A percentile compares a stretch with the other conserved stretches of the same genome.
phyloP scores from a whole-genome alignment of 192 early-diverging fungal genomes.

The Entomortierella chlamydospora region DNA sequence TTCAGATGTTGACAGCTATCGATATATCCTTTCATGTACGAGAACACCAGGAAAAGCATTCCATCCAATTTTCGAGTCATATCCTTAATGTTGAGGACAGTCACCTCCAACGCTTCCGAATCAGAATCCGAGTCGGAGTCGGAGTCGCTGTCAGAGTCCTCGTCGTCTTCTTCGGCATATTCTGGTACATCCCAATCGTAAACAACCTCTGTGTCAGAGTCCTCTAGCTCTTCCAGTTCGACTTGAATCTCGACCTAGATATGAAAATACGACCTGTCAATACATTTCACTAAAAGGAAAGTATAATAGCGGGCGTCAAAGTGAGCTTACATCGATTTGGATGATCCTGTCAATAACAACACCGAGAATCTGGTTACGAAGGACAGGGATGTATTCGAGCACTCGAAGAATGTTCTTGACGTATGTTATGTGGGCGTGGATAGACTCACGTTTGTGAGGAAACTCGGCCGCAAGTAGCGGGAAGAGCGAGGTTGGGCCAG shows the following conservation, averaged over 20 bases:
- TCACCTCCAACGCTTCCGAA: conserved; percentile 53
- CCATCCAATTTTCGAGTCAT: conserved; percentile 80
- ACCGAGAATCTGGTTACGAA: conserved; percentile 77
- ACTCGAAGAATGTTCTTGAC: conserved; percentile 82
- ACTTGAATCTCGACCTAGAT: conserved; percentile 88
- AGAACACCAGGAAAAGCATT: conserved; percentile 74
- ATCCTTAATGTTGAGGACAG: conserved; percentile 60
- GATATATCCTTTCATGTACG: conserved; percentile 63
- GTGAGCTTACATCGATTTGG: conserved; percentile 86
- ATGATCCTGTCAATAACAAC: conserved; percentile 87
- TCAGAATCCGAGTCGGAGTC: conserved; percentile 62
- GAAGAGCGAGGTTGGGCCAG: conserved; percentile 72
- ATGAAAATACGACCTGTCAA: not conserved
- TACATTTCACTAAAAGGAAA: too few relatives aligned
- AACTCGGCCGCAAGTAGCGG: conserved; percentile 72
- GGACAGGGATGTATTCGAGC: conserved; percentile 78
- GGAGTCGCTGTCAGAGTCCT: conserved; percentile 54
- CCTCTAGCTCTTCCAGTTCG: conserved; percentile 87
- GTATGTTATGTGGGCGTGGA: conserved; percentile 70
- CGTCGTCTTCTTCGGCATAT: conserved; percentile 12
- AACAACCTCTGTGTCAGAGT: conserved; percentile 60
- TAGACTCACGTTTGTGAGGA: conserved; percentile 76
- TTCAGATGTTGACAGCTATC: conserved; percentile 38
- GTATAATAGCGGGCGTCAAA: too few relatives aligned
- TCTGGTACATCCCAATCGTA: conserved; percentile 35